phyloP scores from a whole-genome alignment of 352 stramenopile genomes.

The Phytopythium sindhum region DNA sequence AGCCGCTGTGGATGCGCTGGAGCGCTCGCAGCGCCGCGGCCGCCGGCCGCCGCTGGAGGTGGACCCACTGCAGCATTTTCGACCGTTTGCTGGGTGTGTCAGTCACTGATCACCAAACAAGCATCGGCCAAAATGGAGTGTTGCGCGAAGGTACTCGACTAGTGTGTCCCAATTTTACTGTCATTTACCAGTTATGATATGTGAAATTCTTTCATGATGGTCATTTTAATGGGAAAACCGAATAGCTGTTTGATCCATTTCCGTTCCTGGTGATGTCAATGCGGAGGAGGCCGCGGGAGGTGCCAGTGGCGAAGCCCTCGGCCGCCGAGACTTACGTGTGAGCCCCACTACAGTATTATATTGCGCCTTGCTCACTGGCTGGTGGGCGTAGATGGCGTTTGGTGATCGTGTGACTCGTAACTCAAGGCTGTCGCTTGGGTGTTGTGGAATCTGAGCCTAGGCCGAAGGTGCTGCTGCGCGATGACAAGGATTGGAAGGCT shows the following conservation, averaged over 20 bases:
- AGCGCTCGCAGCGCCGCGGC: background rate
- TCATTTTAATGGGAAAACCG: background rate
- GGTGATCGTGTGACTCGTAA: background rate
- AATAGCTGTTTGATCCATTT: background rate
- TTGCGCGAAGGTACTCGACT: background rate
- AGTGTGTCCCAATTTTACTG: background rate
- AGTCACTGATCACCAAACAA: background rate
- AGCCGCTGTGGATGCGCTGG: background rate
- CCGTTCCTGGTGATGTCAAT: background rate
- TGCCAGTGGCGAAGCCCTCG: constrained; percentile 56
- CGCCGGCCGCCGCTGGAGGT: constrained; percentile 14
- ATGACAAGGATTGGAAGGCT: constrained; percentile 18
- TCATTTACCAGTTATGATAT: background rate
- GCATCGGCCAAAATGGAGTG: background rate
- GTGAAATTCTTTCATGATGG: background rate
- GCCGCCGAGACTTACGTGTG: constrained; percentile 55
- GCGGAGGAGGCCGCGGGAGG: constrained; percentile 35
- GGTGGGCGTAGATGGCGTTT: background rate
- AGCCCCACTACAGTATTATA: background rate
- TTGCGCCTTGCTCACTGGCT: background rate
- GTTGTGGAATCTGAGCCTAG: constrained; percentile 2
- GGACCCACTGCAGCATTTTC: constrained; percentile 24
- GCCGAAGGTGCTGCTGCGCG: constrained; percentile 19
- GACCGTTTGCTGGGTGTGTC: background rate
- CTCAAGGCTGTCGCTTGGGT: background rate